Evolutionary conservation across 2,329 filamentous ascomycete species (phyloP).

Genomic region (Nigrospora osmanthi): DNA sequence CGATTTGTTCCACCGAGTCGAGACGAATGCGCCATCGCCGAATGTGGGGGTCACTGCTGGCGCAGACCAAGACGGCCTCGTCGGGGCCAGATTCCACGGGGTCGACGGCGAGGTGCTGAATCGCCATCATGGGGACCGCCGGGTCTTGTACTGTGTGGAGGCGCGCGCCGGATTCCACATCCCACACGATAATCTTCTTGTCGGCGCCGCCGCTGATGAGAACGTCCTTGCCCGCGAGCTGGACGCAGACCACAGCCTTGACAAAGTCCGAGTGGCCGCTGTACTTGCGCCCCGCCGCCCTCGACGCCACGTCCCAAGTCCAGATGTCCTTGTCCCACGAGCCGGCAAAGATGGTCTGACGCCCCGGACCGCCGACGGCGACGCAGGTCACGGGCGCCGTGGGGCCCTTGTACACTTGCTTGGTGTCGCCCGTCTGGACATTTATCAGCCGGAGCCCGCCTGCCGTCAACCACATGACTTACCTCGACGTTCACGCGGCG

Average conservation of each 20-base stretch:
- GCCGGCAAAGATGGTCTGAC: constrained; percentile 67
- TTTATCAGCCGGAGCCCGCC: too few relatives aligned
- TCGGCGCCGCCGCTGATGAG: constrained; percentile 73
- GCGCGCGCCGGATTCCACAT: constrained; percentile 57
- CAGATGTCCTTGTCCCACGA: constrained; percentile 93
- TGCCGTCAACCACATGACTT: constrained; percentile 12
- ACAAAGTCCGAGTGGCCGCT: constrained; percentile 86
- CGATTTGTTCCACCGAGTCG: constrained; percentile 44
- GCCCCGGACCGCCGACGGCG: constrained; percentile 51
- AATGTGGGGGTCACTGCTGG: constrained; percentile 74
- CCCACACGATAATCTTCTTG: constrained; percentile 78
- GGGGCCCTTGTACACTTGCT: constrained; percentile 60
- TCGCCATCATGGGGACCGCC: constrained; percentile 60
- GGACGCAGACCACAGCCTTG: constrained; percentile 64
- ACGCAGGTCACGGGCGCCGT: constrained; percentile 74
- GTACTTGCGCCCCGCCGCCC: constrained; percentile 48
- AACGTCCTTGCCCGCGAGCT: constrained; percentile 50
- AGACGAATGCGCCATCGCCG: constrained; percentile 63
- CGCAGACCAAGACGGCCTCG: constrained; percentile 60
- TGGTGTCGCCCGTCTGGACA: constrained; percentile 30
- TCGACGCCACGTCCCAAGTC: constrained; percentile 66
- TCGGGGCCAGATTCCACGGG: constrained; percentile 45
- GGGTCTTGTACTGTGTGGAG: constrained; percentile 75
- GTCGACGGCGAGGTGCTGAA: constrained; percentile 75
- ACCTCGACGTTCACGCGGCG: constrained; percentile 71